Base-by-base conservation (phyloP, 768 basidiomycete species). In the Leccinum subgranulosum region DNA sequence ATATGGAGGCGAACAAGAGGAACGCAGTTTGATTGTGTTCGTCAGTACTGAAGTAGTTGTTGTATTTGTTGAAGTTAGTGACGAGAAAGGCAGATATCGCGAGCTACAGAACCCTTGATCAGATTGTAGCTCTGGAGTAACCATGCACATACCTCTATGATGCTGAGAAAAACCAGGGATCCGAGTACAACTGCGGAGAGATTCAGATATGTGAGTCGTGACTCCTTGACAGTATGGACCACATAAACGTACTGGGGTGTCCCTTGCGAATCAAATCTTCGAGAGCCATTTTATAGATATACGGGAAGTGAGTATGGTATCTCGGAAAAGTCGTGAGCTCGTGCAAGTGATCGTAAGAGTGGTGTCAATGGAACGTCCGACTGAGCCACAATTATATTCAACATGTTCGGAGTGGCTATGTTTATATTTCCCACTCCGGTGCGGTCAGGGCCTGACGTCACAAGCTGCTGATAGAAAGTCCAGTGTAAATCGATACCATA, bases 31-130 rank as follows among this genome's bases (percentile, higher is more conserved):
- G 81, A 64, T 86, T 83, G 46, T 83, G 82, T 60, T 85, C 80
- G 31, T 75, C 67, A 11, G 61, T 57, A 58, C 67, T 79, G 53
- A 74, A 75, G 66, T 75, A 81, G 75, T 87, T 78, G 71, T 82
- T 76, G 60, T 79, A 75, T 28, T 70, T 55, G 69, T 86, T 83
- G 75, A 83, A 92, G 46, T 74, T 77, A 14, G 84, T 74, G 8
- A 81, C 79, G 46, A 94, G 77, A 83, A 87, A 93, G 5, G 89
- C 85, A 4, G 91, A 78, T 60, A 90, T 82, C 25, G 83, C 75
- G 63, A 90, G 77, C 88, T 90, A 59, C 25, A 19, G 14, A 41
- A 15, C 33, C 0, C 2, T 53, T 54, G 15, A 51, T 52, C 11
- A 49, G 6, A 21, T 10, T 2, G 31, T 6, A 5, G 33, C 8